Conservation (phyloP, 2,329 filamentous ascomycete genomes). For the Penicillium corylophilum region DNA sequence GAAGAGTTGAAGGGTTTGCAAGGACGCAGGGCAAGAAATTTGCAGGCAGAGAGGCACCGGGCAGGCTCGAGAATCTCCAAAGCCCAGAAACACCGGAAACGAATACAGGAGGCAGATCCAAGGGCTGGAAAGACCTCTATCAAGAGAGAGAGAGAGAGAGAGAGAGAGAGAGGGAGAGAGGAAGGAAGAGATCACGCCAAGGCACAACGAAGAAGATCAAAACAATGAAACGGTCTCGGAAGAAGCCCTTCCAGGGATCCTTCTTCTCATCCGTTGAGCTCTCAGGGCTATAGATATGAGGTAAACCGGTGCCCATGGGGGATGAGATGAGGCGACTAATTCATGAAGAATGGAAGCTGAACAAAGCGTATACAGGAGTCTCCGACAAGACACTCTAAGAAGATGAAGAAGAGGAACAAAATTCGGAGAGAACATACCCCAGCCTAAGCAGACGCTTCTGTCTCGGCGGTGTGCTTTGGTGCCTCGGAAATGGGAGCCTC, state of each 20-base stretch:
- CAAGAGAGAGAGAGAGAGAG: not conserved
- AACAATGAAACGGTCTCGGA: not conserved
- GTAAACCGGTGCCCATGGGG: not conserved
- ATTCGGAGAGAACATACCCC: not conserved
- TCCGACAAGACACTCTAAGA: not conserved
- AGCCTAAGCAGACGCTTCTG: slow-evolving; percentile 7
- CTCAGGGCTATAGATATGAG: not conserved
- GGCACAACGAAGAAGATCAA: not conserved
- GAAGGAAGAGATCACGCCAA: no score
- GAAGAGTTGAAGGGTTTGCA: not conserved
- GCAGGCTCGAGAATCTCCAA: not conserved
- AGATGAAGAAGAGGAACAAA: not conserved
- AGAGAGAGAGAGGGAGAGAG: no score
- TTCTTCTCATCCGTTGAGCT: not conserved
- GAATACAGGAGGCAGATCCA: not conserved
- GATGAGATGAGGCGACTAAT: not conserved
- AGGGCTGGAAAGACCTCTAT: not conserved
- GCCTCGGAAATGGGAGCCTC: not conserved
- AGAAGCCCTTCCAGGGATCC: not conserved
- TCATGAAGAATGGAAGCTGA: not conserved
- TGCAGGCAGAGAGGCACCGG: not conserved
- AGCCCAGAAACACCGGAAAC: not conserved
- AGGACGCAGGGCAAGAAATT: not conserved
- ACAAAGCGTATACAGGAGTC: slow-evolving; percentile 3
- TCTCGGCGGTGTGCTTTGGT: not conserved